phyloP scores from a whole-genome alignment of 345 rosid genomes.

The Capsella bursapastoris region DNA sequence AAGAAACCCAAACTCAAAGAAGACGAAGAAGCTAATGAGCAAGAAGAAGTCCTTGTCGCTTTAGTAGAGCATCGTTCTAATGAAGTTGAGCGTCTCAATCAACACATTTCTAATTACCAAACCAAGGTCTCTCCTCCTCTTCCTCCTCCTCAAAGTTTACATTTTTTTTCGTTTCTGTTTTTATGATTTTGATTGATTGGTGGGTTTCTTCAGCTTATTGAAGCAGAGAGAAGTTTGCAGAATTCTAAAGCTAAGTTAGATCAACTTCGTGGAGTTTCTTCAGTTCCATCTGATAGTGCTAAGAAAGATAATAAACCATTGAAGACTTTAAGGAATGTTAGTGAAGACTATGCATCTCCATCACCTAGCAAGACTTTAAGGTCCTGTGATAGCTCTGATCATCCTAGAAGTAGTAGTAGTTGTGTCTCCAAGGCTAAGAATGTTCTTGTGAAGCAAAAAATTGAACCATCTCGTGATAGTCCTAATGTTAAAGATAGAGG shows the following conservation, averaged over 20 bases:
- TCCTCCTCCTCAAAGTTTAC: conserved; percentile 1
- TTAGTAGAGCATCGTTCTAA: conserved; percentile 71
- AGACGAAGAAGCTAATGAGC: conserved; percentile 49
- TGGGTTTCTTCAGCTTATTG: conserved; percentile 55
- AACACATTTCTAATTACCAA: conserved; percentile 70
- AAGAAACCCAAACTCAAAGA: conserved; percentile 30
- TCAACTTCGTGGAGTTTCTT: conserved; percentile 51
- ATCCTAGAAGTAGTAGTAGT: conserved; percentile 32
- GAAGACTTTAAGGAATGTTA: conserved; percentile 40
- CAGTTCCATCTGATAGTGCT: conserved; percentile 40
- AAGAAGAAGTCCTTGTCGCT: conserved; percentile 73
- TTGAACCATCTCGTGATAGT: conserved; percentile 49
- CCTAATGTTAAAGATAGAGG: conserved; percentile 55
- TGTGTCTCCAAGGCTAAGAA: conserved; percentile 36
- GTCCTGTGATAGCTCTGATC: conserved; percentile 54
- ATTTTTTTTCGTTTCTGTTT: not conserved
- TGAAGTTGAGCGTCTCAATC: conserved; percentile 65
- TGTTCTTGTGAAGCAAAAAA: conserved; percentile 45
- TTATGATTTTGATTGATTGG: conserved; percentile 14
- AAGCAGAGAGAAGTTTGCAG: conserved; percentile 64
- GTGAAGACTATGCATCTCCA: conserved; percentile 36
- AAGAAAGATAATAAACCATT: conserved; percentile 47
- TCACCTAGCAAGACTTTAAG: conserved; percentile 52
- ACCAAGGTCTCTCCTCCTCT: conserved; percentile 57
- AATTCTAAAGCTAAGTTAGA: conserved; percentile 63